These are phyloP conservation scores for Phylloporus scabripes DNA, from an alignment of 768 basidiomycete species.

Conservation along the genomic window DNA sequence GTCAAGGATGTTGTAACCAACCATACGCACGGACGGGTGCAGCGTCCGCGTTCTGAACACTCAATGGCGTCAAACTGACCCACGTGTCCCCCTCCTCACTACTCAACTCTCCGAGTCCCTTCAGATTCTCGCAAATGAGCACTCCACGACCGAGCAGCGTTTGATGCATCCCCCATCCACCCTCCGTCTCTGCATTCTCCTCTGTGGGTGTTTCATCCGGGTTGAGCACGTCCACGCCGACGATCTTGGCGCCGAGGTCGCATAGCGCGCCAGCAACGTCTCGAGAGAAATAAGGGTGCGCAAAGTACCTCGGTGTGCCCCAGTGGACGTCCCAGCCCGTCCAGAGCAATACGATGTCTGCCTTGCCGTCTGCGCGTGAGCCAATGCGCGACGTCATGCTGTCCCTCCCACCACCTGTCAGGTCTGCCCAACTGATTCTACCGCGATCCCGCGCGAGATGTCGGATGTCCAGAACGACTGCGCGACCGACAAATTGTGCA, in stretches of 20 bases:
- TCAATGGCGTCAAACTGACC: conserved; percentile 56
- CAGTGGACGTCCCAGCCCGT: conserved; percentile 66
- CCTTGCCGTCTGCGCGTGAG: conserved; percentile 23
- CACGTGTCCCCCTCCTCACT: conserved; percentile 27
- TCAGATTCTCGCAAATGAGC: conserved; percentile 68
- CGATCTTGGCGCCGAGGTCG: conserved; percentile 46
- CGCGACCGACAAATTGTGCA: conserved; percentile 48
- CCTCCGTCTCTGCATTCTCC: conserved; percentile 7
- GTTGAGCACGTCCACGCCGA: conserved; percentile 61
- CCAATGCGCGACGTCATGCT: conserved; percentile 13
- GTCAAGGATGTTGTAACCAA: conserved; percentile 30
- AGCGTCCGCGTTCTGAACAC: conserved; percentile 54
- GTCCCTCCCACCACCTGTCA: conserved; percentile 1
- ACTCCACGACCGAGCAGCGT: conserved; percentile 54
- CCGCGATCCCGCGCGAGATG: conserved; percentile 36
- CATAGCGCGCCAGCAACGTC: conserved; percentile 48
- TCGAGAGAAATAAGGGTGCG: conserved; percentile 59
- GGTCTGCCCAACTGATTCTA: conserved; percentile 48
- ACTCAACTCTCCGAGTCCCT: conserved; percentile 42
- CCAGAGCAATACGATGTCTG: conserved; percentile 47
- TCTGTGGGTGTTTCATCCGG: conserved; percentile 53
- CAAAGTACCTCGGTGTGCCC: conserved; percentile 44
- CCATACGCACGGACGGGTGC: conserved; percentile 70
- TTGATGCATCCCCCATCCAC: conserved; percentile 50
- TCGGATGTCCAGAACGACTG: conserved; percentile 51